Evolutionary conservation across 495 filamentous ascomycete species (phyloP), one percentile per base, ranked within the genome.

Genomic region (Lepraria neglecta): DNA sequence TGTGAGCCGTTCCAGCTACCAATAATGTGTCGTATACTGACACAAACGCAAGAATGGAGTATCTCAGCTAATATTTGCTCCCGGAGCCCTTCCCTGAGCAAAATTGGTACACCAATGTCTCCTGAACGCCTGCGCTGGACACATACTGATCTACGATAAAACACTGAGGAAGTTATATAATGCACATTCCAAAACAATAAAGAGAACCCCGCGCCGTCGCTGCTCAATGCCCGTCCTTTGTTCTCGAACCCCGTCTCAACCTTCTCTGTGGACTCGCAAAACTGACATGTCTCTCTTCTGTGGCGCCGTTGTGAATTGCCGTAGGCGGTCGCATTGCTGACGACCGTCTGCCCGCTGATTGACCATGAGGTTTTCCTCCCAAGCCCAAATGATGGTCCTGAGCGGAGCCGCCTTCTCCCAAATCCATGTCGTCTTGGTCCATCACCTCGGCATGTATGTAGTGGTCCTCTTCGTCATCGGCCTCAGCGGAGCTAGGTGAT

Each of bases 391-490:
- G 65, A 51, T 71, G 70, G 17, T 70, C 65, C 4, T 71, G 65
- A 51, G 73, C 30, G 1, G 51, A 68, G 58, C 70, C 72, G 17
- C 72, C 63, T 56, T 74, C 65, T 5, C 72, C 73, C 17, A 74
- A 69, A 27, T 74, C 73, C 10, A 67, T 50, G 68, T 67, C 68
- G 74, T 79, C 51, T 69, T 68, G 43, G 72, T 65, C 50, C 38
- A 66, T 54, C 40, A 66, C 24, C 17, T 62, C 59, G 17, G 64
- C 58, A 44, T 63, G 64, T n/a, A 66, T 53, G 40, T 62, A 66
- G 67, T 68, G 35, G 71, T 74, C 75, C 43, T 80, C 78, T 40
- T 80, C 77, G 48, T 81, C 80, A 52, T 82, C 80, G 6, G 82
- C 78, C 14, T 75, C 77, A 31, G 76, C 75, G 1, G 77, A 77